These are phyloP conservation scores for Backusella liffmaniae DNA, from an alignment of 192 early-diverging fungal species.

Conservation along the genomic window DNA sequence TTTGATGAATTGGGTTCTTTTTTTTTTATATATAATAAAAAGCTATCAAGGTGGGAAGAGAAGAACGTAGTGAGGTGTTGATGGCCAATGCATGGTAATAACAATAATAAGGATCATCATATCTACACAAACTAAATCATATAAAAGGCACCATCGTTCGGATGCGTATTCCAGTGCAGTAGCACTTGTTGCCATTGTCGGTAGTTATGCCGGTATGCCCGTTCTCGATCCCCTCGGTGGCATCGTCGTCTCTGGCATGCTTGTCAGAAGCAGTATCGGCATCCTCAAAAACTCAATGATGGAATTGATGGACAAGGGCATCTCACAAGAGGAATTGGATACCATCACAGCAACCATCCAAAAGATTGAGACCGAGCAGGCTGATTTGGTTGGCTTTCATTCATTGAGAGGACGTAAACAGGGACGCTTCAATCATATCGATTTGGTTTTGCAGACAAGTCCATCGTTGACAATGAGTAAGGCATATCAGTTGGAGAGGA, in stretches of 20 bases:
- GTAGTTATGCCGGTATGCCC: constrained; percentile 67
- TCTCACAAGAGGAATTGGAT: constrained; percentile 24
- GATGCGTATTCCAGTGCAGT: constrained; percentile 75
- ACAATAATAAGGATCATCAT: neutral
- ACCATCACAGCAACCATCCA: constrained; percentile 26
- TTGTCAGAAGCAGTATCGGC: constrained; percentile 60
- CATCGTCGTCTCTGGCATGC: constrained; percentile 68
- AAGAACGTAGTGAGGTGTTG: constrained; percentile 67
- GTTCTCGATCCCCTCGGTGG: constrained; percentile 78
- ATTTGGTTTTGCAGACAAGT: constrained; percentile 51
- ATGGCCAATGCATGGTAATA: constrained; percentile 76
- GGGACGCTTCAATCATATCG: constrained; percentile 56
- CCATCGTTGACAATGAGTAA: constrained; percentile 43
- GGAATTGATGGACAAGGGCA: constrained; percentile 39
- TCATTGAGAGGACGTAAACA: constrained; percentile 50
- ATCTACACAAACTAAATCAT: neutral
- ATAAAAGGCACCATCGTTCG: constrained; percentile 70
- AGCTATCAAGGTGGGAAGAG: constrained; percentile 59
- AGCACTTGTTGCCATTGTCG: constrained; percentile 71
- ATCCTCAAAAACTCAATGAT: constrained; percentile 42
- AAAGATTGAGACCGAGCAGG: constrained; percentile 29
- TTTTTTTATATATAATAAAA: neutral
- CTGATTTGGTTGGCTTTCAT: constrained; percentile 44
- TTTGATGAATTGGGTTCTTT: neutral
- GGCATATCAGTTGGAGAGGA: constrained; percentile 43